A percentile compares a stretch with the other conserved stretches of the same genome.
phyloP scores from a whole-genome alignment of 2,329 filamentous ascomycete genomes.

The Xylaria polymorpha region DNA sequence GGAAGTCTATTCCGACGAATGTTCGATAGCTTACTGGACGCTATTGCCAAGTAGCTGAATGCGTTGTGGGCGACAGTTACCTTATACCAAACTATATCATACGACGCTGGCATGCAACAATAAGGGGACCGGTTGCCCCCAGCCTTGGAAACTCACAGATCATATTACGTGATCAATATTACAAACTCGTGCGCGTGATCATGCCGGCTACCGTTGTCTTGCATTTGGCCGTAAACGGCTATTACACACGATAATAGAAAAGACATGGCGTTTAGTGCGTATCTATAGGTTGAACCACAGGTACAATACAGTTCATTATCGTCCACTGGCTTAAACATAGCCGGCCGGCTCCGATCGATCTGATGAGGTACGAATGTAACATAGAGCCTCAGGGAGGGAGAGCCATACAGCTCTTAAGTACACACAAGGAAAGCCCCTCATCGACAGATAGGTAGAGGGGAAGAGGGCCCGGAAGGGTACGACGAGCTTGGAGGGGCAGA shows the following conservation, averaged over 20 bases:
- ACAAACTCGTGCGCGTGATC: neutral
- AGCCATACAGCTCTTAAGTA: neutral
- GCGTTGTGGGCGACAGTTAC: neutral
- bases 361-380: neutral
- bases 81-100: conserved; percentile 1
- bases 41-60: neutral
- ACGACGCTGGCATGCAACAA: neutral
- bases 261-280: neutral
- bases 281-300: conserved; percentile 2
- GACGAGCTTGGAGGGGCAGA: neutral
- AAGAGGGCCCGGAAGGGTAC: neutral
- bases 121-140: neutral
- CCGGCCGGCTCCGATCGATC: conserved; percentile 2
- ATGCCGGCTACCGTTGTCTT: neutral
- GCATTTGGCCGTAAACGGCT: neutral
- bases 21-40: too few relatives aligned
- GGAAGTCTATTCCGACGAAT: neutral
- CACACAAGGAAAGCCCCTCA: neutral
- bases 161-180: neutral
- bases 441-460: neutral
- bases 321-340: neutral
- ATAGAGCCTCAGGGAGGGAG: neutral
- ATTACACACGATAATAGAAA: neutral
- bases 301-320: neutral
- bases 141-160: neutral